Percentiles rank a stretch among this genome's conserved stretches.
Evolutionary conservation across 2,329 filamentous ascomycete genomes (phyloP).

Genomic region (Parafenestella ontariensis): DNA sequence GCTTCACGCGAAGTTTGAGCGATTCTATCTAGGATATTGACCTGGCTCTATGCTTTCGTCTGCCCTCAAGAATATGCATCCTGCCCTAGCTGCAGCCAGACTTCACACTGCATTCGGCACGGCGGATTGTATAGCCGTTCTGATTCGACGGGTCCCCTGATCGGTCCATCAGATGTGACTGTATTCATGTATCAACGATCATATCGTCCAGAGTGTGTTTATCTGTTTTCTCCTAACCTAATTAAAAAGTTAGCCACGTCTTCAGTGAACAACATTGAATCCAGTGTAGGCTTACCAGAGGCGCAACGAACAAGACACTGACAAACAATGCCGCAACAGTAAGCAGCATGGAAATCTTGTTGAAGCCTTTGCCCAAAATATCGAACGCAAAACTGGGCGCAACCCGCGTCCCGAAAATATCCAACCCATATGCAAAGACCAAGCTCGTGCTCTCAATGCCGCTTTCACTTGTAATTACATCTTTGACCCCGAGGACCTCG

Average conservation of each 20-base stretch:
- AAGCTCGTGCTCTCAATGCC: slow-evolving; percentile 90
- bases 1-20: background rate
- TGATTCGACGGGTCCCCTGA: background rate
- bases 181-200: slow-evolving; percentile 1
- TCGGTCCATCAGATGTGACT: background rate
- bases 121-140: background rate
- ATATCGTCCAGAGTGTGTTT: slow-evolving; percentile 66
- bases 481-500: slow-evolving; percentile 77
- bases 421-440: slow-evolving; percentile 85
- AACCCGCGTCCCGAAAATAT: slow-evolving; percentile 86
- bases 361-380: slow-evolving; percentile 90
- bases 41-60: background rate
- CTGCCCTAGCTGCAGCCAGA: slow-evolving; percentile 1
- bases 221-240: slow-evolving; percentile 71
- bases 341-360: slow-evolving; percentile 81
- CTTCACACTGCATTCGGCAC: background rate
- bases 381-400: slow-evolving; percentile 92
- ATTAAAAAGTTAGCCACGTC: slow-evolving; percentile 8
- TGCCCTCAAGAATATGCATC: background rate
- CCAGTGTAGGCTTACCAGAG: slow-evolving; percentile 68
- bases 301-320: slow-evolving; percentile 79
- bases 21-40: background rate
- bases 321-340: slow-evolving; percentile 82
- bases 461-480: slow-evolving; percentile 77
- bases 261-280: background rate